Evolutionary conservation across 768 basidiomycete genomes (phyloP).

Genomic region (Leccinum imitatum): DNA sequence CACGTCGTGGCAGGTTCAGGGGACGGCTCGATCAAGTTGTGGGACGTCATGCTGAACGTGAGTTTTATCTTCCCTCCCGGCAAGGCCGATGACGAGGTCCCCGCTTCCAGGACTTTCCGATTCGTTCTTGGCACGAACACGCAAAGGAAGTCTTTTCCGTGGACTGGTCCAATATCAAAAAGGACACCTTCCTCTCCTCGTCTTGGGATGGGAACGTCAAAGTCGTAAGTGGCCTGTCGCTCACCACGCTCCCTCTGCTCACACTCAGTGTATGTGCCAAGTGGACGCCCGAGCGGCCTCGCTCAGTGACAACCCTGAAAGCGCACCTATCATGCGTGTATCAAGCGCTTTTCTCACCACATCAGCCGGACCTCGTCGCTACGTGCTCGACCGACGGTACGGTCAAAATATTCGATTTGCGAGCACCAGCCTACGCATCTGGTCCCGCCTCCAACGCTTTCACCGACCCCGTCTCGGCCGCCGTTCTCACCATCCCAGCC

Average conservation of each 20-base stretch:
- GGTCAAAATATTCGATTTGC: slow-evolving; percentile 78
- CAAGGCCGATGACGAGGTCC: slow-evolving; percentile 30
- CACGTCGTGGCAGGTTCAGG: slow-evolving; percentile 88
- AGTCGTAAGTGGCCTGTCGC: slow-evolving; percentile 55
- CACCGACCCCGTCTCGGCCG: slow-evolving; percentile 64
- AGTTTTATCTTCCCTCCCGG: slow-evolving; percentile 12
- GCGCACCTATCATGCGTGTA: slow-evolving; percentile 88
- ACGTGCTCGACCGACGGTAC: slow-evolving; percentile 89
- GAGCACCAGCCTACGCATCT: slow-evolving; percentile 57
- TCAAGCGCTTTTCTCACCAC: slow-evolving; percentile 89
- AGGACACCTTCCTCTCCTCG: slow-evolving; percentile 81
- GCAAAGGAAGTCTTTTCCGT: slow-evolving; percentile 89
- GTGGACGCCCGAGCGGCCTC: slow-evolving; percentile 86
- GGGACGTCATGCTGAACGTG: slow-evolving; percentile 88
- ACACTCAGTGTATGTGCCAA: slow-evolving; percentile 29
- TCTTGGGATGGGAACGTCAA: slow-evolving; percentile 94
- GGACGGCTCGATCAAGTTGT: slow-evolving; percentile 86
- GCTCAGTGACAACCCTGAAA: slow-evolving; percentile 77
- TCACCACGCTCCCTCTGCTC: not conserved
- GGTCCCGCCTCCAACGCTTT: slow-evolving; percentile 55
- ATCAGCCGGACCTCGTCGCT: slow-evolving; percentile 77
- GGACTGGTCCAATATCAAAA: slow-evolving; percentile 94
- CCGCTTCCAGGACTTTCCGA: slow-evolving; percentile 71
- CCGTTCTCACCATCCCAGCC: slow-evolving; percentile 76
- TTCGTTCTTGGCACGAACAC: slow-evolving; percentile 94